Base-by-base conservation (phyloP, 768 basidiomycete species). In the Lactarius deliciosus region DNA sequence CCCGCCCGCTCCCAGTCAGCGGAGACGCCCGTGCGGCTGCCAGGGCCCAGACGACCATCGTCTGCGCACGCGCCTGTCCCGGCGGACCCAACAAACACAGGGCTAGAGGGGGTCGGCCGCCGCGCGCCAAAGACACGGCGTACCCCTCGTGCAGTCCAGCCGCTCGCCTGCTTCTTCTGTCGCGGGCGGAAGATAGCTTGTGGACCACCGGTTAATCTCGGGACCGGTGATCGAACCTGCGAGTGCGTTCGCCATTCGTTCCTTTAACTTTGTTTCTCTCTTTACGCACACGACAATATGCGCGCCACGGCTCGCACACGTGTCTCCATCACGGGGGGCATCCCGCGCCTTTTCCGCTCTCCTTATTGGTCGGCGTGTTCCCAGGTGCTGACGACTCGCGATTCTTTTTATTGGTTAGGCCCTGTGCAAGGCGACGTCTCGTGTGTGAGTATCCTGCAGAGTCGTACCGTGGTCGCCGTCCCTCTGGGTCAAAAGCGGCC, bases 381-480 rank as follows among this genome's bases (percentile, higher is more conserved):
- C n/a, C 38, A 41, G n/a, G 25, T 62, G 57, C 53, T 45, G 34
- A 69, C 28, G 41, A 28, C 28, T 53, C 2, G 10, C 50, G 28
- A 5, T 18, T 41, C 34, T 34, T 57, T 54, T 63, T 22, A 53
- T 62, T 58, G 38, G 40, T 20, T 53, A 69, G 68, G 61, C 68
- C 65, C 11, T 69, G 68, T 40, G 65, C 61, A 13, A 50, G 65
- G 36, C 68, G 68, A 4, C 56, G 57, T 41, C 65, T 68, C 13
- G 61, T 58, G 1, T 69, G 68, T 57, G 68, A 69, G n/a, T 69
- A 67, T 56, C 68, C 68, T 30, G 61, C 55, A 32, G 61, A 69
- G 18, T 69, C 68, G 0, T 66, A 54, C 8, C 68, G 68, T 25
- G 68, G 68, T 25, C 66, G 66, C 62, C 66, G 66, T 28, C 15